Evolutionary conservation across 75 land plant genomes (phyloP), one percentile per base, ranked within the genome.

Genomic region (Pinus tabuliformis): DNA sequence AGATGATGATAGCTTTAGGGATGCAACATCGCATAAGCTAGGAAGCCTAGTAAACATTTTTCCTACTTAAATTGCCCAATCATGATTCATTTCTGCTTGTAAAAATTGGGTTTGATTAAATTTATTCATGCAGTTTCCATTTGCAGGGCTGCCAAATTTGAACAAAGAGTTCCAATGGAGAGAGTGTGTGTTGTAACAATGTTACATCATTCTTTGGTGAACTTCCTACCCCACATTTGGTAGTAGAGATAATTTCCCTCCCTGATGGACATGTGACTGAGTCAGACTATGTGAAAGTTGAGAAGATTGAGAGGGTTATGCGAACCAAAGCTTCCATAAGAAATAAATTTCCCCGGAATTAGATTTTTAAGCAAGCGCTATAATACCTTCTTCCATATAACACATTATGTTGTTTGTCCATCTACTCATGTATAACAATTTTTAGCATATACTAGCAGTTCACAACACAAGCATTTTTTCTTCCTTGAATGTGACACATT

Each of bases 191-290:
- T 73, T 97, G 98, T 80, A 87, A 97, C 76, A 97, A 97, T 74
- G 99, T 97, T n/a, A 91, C 95, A 70, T 95, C 96, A 13, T 80
- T 92, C 49, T 94, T 95, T 70, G 99, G 95, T 79, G 98, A 97
- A 75, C 96, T 97, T 28, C 99, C 99, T 15, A 97, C 99, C 37
- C 98, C 98, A 6, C 99, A 95, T 81, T 59, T 97, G 20, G 82
- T 89, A 24, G 9, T 26, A 26, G 99, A 97, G 78, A 95, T 97
- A 63, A 92, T 98, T 16, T 82, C 94, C 20, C 95, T 97, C 73
- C 99, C 99, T 57, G 84, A 83, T 28, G 98, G 98, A 4, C 92
- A 92, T 52, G 93, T 95, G 30, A 89, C 87, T 1, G 92, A 89
- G 1, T 91, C 79, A 45, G 99, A 95, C 57, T 97, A 95, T 78